Conservation (phyloP, 257 asterid species). For the Nyctanthes arbortristis region DNA sequence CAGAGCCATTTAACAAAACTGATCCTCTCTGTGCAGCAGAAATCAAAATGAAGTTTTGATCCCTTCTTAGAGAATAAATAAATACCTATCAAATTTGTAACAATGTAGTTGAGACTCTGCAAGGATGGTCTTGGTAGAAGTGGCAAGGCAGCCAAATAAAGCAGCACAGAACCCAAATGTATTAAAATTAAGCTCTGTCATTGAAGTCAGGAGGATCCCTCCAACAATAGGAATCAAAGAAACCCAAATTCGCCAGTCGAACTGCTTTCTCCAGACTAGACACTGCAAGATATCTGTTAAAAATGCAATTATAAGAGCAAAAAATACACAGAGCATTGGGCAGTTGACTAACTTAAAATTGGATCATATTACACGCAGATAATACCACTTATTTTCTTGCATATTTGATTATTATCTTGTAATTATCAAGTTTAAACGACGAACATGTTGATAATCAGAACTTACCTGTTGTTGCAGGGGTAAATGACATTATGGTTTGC, state of each 20-base stretch:
- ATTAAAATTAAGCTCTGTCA: conserved; percentile 48
- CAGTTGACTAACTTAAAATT: neutral
- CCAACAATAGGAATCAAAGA: conserved; percentile 52
- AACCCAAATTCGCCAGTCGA: conserved; percentile 47
- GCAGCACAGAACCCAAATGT: conserved; percentile 49
- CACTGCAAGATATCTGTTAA: conserved; percentile 47
- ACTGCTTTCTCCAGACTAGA: conserved; percentile 45
- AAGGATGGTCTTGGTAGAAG: conserved; percentile 51
- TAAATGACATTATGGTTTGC: conserved; percentile 56
- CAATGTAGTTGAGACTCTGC: conserved; percentile 54
- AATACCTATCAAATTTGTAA: conserved; percentile 48
- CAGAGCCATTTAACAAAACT: neutral
- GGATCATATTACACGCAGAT: neutral
- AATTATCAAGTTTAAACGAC: too few species aligned
- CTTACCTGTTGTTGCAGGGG: conserved; percentile 55
- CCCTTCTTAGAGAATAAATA: neutral
- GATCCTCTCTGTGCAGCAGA: neutral
- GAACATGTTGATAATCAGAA: too few species aligned
- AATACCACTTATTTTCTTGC: neutral
- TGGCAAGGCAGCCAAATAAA: conserved; percentile 50
- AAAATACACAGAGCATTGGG: neutral
- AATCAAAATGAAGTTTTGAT: neutral
- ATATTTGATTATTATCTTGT: neutral
- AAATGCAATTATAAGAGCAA: too few species aligned
- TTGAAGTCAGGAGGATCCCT: conserved; percentile 53